Conservation (phyloP, 2,329 filamentous ascomycete genomes). For the Akanthomyces muscarius region DNA sequence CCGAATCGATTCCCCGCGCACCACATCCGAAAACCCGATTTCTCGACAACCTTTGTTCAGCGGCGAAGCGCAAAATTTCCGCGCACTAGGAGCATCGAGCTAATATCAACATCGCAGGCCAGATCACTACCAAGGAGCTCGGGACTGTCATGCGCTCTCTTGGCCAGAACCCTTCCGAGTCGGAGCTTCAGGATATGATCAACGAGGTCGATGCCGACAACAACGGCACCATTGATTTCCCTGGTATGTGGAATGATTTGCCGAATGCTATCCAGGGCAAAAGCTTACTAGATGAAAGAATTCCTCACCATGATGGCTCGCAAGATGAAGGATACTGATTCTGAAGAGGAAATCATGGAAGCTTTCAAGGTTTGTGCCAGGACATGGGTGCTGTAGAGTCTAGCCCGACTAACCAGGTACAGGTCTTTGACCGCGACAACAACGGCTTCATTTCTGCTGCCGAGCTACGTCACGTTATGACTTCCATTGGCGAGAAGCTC, state of each 20-base stretch:
- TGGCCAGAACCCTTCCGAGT: slow-evolving; percentile 85
- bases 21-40: not conserved
- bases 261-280: not conserved
- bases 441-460: slow-evolving; percentile 89
- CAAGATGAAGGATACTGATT: slow-evolving; percentile 93
- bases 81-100: not conserved
- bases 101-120: slow-evolving; percentile 50
- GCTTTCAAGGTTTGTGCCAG: slow-evolving; percentile 70
- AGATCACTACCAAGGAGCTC: slow-evolving; percentile 88
- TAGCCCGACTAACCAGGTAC: slow-evolving; percentile 2
- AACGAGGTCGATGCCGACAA: slow-evolving; percentile 91
- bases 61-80: not conserved
- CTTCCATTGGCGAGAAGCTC: slow-evolving; percentile 85
- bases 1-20: not conserved
- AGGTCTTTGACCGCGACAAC: slow-evolving; percentile 84
- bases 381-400: not conserved
- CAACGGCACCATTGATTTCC: slow-evolving; percentile 89
- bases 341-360: slow-evolving; percentile 85
- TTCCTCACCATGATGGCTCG: slow-evolving; percentile 92
- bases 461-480: slow-evolving; percentile 87
- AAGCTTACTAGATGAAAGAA: slow-evolving; percentile 45
- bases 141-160: slow-evolving; percentile 88
- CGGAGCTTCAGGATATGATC: slow-evolving; percentile 90
- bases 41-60: not conserved
- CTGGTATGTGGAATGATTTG: slow-evolving; percentile 54